Percentiles rank a stretch among this genome's conserved stretches.
Conservation (phyloP, 495 filamentous ascomycete species). For the Aspergillus asperescens region DNA sequence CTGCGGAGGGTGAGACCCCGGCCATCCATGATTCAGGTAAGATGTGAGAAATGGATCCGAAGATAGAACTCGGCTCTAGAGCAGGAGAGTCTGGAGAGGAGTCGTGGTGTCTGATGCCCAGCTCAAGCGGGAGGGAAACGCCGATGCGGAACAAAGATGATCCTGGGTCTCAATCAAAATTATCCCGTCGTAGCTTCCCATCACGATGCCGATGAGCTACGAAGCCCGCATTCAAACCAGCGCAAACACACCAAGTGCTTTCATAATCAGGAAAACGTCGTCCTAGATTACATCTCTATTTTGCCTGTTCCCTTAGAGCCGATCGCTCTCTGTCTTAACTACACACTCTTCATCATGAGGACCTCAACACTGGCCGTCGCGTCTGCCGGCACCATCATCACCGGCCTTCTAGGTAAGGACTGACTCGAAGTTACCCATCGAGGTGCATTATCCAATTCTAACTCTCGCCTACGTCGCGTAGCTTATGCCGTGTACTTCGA, state of each 20-base stretch:
- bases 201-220: conserved; percentile 14
- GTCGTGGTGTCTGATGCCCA: conserved; percentile 13
- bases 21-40: conserved; percentile 38
- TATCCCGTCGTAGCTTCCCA: conserved; percentile 25
- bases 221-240: not conserved
- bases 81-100: not conserved
- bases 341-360: conserved; percentile 43
- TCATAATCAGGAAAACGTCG: not conserved
- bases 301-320: not conserved
- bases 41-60: conserved; percentile 5
- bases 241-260: not conserved
- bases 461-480: conserved; percentile 18
- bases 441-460: conserved; percentile 7
- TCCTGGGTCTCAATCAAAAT: conserved; percentile 37
- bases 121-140: conserved; percentile 29
- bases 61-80: not conserved
- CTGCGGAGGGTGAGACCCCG: conserved; percentile 85
- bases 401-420: conserved; percentile 67
- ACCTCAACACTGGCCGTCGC: conserved; percentile 69
- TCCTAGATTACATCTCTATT: not conserved
- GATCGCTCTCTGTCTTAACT: conserved; percentile 12
- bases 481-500: conserved; percentile 92
- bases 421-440: not conserved
- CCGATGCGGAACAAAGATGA: conserved; percentile 41
- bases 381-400: conserved; percentile 65